Evolutionary conservation across 2,329 filamentous ascomycete species (phyloP), one percentile per base, ranked within the genome.

Genomic region (Tolypocladium album): DNA sequence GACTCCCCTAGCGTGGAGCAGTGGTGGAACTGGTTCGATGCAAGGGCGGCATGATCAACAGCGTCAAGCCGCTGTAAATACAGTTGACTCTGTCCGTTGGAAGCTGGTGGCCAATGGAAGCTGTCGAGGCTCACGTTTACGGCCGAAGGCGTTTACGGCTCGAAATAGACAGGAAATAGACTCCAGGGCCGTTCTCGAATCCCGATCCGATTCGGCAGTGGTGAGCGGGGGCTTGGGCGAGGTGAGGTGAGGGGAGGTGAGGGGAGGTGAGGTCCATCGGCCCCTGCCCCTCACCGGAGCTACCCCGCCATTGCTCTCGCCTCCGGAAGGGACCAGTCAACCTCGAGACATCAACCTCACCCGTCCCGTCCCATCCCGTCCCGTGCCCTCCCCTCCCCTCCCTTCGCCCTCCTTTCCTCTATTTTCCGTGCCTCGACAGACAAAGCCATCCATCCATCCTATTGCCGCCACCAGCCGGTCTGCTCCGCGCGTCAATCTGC

Each of bases 271-370:
- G 47, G 12, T 45, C 42, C 42, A 45, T 47, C 22, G 2, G 43
- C 43, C 45, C 22, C 22, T 17, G 13, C 45, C 45, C 22, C 24
- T 47, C 45, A 7, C 27, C 9, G 27, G n/a, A 63, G 58, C 58
- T 64, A 61, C 61, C 64, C 64, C 60, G 57, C 61, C 62, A 65
- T 60, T 40, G 40, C 34, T 17, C 45, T 36, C 58, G 31, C 36
- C 50, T 15, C 27, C 27, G 5, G 27, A 5, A 31, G 27, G 27
- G 3, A 5, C 27, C 27, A 31, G 27, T 31, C 27, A 3, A 31
- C 15, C 27, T 34, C 24, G 8, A n/a, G 47, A 31, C 17, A 36
- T 56, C 56, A 24, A 59, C 56, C 34, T 31, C 38, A 24, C 15
- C 40, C 39, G 27, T 27, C 42, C 55, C 15, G 13, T 63, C 58